phyloP scores from a whole-genome alignment of 805 yeast species.

The Dipodascus albidus region DNA sequence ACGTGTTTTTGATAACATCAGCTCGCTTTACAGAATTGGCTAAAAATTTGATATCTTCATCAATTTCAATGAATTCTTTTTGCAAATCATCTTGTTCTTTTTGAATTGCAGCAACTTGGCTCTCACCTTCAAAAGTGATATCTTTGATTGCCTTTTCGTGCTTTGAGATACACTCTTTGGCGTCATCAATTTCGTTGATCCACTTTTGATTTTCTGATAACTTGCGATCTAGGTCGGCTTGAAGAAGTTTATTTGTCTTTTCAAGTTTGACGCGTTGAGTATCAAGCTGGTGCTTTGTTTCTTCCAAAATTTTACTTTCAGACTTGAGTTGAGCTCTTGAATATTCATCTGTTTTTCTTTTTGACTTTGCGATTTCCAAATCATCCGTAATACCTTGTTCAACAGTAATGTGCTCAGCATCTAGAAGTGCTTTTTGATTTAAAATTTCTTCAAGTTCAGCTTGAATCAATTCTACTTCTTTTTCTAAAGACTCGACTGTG shows the following conservation, averaged over 20 bases:
- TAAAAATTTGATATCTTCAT: slow-evolving; percentile 10
- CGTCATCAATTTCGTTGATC: slow-evolving; percentile 17
- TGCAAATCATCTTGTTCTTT: slow-evolving; percentile 9
- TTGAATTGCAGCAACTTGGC: slow-evolving; percentile 8
- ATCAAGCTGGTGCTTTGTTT: slow-evolving; percentile 26
- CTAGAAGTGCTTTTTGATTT: slow-evolving; percentile 17
- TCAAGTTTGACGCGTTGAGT: slow-evolving; percentile 24
- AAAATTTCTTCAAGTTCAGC: slow-evolving; percentile 22
- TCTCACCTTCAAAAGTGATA: slow-evolving; percentile 7
- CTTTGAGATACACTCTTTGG: slow-evolving; percentile 9
- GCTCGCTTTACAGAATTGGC: slow-evolving; percentile 4
- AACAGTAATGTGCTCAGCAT: slow-evolving; percentile 18
- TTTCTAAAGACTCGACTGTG: slow-evolving; percentile 25
- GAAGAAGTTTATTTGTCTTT: slow-evolving; percentile 13
- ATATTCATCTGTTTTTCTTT: slow-evolving; percentile 22
- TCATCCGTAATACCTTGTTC: slow-evolving; percentile 20
- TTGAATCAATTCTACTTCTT: slow-evolving; percentile 26
- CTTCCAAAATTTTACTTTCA: slow-evolving; percentile 28
- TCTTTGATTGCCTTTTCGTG: slow-evolving; percentile 6
- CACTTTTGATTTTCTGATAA: slow-evolving; percentile 6
- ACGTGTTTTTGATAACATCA: slow-evolving; percentile 7
- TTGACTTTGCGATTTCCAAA: slow-evolving; percentile 20
- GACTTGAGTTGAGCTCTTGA: slow-evolving; percentile 23
- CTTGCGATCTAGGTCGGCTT: slow-evolving; percentile 10
- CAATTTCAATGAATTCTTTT: slow-evolving; percentile 11